These are phyloP conservation scores for slime mould (Dictyostelium discoideum) DNA, from an alignment of 78 protist species.

Conservation along the genomic window dicty_2.7 NC_007088.5:2716501-2717000, in stretches of 20 bases:
- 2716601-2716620: slow-evolving; percentile 90
- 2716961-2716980: not conserved
- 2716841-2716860: slow-evolving; percentile 74
- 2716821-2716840: slow-evolving; percentile 33
- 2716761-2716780: not conserved
- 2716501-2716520: not conserved
- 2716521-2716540: not conserved
- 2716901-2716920: slow-evolving; percentile 38
- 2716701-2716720: not conserved
- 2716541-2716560: not conserved
- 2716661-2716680: slow-evolving; percentile 86
- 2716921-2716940: slow-evolving; percentile 83
- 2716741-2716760: not conserved
- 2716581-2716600: slow-evolving; percentile 85
- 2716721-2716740: not conserved
- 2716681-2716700: slow-evolving; percentile 62
- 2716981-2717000: slow-evolving; percentile 32
- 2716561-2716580: not conserved
- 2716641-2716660: not conserved
- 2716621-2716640: slow-evolving; percentile 60
- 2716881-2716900: slow-evolving; percentile 10
- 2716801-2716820: slow-evolving; percentile 60
- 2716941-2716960: slow-evolving; percentile 46
- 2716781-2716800: slow-evolving; percentile 62
- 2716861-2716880: slow-evolving; percentile 54